Evolutionary conservation across 2,329 filamentous ascomycete genomes (phyloP).

Genomic region (Tolypocladium amazonense): DNA sequence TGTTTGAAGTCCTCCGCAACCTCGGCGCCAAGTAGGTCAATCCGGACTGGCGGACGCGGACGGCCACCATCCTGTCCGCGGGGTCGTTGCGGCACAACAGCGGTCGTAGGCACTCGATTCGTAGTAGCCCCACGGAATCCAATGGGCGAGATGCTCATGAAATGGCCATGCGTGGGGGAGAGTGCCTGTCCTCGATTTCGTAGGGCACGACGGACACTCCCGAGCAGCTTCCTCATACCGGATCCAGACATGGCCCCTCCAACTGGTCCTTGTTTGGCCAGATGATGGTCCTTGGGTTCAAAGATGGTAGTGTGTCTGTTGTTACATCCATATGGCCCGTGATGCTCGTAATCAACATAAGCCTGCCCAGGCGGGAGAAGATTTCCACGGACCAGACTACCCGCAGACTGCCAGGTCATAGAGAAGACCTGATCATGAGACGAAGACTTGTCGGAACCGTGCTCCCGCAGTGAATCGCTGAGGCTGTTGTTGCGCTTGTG

Average conservation of each 20-base stretch:
- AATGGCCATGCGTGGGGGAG: constrained; percentile 34
- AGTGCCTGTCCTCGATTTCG: constrained; percentile 45
- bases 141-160: constrained; percentile 36
- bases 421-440: constrained; percentile 47
- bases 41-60: constrained; percentile 50
- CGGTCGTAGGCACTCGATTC: constrained; percentile 48
- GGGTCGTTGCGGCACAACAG: constrained; percentile 46
- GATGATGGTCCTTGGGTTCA: constrained; percentile 23
- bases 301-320: constrained; percentile 45
- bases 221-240: constrained; percentile 77
- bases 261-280: constrained; percentile 35
- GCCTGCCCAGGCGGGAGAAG: constrained; percentile 73
- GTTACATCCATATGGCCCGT: constrained; percentile 32
- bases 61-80: constrained; percentile 31
- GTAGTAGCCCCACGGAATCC: constrained; percentile 42
- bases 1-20: constrained; percentile 70
- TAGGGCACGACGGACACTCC: constrained; percentile 73
- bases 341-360: constrained; percentile 58
- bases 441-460: constrained; percentile 37
- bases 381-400: constrained; percentile 79
- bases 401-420: constrained; percentile 58
- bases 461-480: constrained; percentile 72
- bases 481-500: constrained; percentile 85
- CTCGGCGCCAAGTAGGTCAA: constrained; percentile 74
- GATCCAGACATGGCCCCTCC: constrained; percentile 55